Evolutionary conservation across 306 rosid genomes (phyloP), one percentile per base, ranked within the genome.

Genomic region (Bauhinia variegata): DNA sequence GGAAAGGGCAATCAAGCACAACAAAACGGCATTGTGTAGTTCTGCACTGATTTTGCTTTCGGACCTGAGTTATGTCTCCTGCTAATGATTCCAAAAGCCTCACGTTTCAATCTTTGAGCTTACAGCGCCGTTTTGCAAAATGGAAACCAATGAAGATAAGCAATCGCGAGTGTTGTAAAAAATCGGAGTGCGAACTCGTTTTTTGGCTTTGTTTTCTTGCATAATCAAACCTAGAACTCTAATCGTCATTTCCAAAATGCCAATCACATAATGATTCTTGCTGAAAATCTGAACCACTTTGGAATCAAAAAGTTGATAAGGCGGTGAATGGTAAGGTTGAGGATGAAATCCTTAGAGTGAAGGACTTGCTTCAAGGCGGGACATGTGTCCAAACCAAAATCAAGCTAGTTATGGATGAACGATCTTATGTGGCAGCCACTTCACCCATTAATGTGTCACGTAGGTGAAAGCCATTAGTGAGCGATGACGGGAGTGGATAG

Each of bases 381-480:
- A 72, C 87, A 85, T 13, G 87, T 85, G 78, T 85, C 81, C 58
- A 82, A 83, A 19, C 87, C 84, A 13, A 76, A 54, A 43, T 85
- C 87, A 42, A 85, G 90, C 90, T 83, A 85, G 74, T 38, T 76
- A 56, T 82, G 83, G 75, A 85, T 85, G 79, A 46, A 13, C 90
- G 87, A 58, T 85, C 90, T 74, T 85, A 85, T 41, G 90, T 79
- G 82, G 82, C 76, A n/a, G n/a, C n/a, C n/a, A n/a, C n/a, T n/a
- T n/a, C n/a, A n/a, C n/a, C n/a, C n/a, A n/a, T n/a, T n/a, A n/a
- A n/a, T n/a, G n/a, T n/a, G n/a, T n/a, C n/a, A n/a, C n/a, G n/a
- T n/a, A n/a, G n/a, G n/a, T n/a, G n/a, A n/a, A n/a, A n/a, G n/a
- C n/a, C n/a, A n/a, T n/a, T n/a, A n/a, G n/a, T n/a, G n/a, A n/a